Evolutionary conservation across 2,329 filamentous ascomycete species (phyloP).

Genomic region (Fusarium avenaceum): DNA sequence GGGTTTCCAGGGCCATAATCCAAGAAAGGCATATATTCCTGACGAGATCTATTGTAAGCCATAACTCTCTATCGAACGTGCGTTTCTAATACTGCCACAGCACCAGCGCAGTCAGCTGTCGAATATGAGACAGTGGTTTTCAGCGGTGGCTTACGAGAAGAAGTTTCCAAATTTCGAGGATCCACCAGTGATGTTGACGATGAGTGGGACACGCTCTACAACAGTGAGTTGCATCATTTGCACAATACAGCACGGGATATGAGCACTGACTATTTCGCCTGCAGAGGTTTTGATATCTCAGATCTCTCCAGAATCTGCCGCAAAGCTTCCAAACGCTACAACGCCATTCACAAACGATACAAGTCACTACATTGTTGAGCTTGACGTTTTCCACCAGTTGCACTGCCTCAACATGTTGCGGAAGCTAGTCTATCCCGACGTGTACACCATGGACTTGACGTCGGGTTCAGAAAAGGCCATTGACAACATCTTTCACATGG

Average conservation of each 20-base stretch:
- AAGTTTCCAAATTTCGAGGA: conserved; percentile 8
- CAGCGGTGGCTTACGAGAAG: conserved; percentile 9
- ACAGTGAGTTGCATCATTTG: not conserved
- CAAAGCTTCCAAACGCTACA: conserved; percentile 10
- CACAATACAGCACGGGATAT: no score
- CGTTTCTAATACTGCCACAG: not conserved
- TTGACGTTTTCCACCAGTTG: conserved; percentile 17
- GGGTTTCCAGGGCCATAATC: not conserved
- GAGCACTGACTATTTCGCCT: not conserved
- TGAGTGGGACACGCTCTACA: conserved; percentile 13
- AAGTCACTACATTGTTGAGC: conserved; percentile 13
- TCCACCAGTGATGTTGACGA: conserved; percentile 10
- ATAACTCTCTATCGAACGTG: rapidly evolving
- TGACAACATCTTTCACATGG: conserved; percentile 20
- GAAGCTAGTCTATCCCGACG: conserved; percentile 10
- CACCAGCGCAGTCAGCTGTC: conserved; percentile 2
- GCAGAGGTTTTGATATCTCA: conserved; percentile 10
- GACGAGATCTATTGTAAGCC: conserved; percentile 16
- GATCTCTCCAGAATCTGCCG: conserved; percentile 1
- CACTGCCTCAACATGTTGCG: conserved; percentile 17
- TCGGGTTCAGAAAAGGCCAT: conserved; percentile 11
- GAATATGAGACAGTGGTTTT: conserved; percentile 16
- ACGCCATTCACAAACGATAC: conserved; percentile 21
- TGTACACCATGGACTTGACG: conserved; percentile 10
- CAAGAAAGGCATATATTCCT: not conserved